Conservation (phyloP, 305 asterid species). For the Euphrasia arctica region DNA sequence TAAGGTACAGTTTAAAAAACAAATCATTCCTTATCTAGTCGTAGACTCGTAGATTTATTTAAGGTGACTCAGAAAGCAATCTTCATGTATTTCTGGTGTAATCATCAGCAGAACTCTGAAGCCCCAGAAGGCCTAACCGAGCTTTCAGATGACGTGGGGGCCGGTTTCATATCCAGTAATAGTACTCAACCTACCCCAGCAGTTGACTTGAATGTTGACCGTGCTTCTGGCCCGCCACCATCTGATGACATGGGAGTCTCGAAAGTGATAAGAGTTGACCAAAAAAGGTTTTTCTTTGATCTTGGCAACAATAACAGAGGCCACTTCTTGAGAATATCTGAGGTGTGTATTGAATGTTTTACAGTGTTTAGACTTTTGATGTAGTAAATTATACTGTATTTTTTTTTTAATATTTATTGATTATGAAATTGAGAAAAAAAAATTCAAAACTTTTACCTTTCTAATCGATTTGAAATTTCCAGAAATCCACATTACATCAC, state of each 20-base stretch:
- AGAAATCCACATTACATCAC: not conserved
- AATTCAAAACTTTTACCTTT: too few species aligned
- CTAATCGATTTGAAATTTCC: not conserved
- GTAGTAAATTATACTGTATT: too few species aligned
- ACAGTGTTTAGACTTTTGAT: not conserved
- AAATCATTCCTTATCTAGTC: constrained; percentile 16
- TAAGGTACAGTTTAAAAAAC: constrained; percentile 44
- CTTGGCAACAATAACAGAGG: constrained; percentile 96
- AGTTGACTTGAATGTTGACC: constrained; percentile 61
- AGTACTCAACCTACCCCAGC: constrained; percentile 65
- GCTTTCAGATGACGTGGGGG: constrained; percentile 96
- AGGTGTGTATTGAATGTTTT: constrained; percentile 43
- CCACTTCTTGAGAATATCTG: constrained; percentile 87
- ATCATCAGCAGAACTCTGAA: constrained; percentile 60
- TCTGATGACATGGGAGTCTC: constrained; percentile 71
- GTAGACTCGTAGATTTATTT: constrained; percentile 6
- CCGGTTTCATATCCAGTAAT: constrained; percentile 89
- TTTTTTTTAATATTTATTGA: too few species aligned
- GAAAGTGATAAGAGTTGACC: constrained; percentile 91
- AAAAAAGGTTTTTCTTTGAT: constrained; percentile 92
- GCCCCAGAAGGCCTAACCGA: constrained; percentile 67
- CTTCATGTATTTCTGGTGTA: constrained; percentile 25
- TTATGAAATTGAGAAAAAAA: too few species aligned
- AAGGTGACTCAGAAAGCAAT: constrained; percentile 24
- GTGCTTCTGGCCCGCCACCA: constrained; percentile 67